These are phyloP conservation scores for Aspergillus ochraceoroseus DNA, from an alignment of 2,329 filamentous ascomycete species.

Conservation along the genomic window DNA sequence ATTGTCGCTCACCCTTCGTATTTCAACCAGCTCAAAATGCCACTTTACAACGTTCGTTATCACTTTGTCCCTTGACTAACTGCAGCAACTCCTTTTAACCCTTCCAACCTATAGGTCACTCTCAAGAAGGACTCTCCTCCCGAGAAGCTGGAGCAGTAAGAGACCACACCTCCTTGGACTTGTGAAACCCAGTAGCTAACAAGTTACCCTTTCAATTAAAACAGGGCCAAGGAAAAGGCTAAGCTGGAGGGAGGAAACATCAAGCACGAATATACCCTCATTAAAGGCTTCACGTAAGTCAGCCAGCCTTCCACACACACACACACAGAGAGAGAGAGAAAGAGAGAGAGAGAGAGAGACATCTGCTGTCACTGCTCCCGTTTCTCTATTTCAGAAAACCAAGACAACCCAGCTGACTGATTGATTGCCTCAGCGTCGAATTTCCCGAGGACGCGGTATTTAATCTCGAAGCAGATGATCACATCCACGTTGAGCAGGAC, in stretches of 20 bases:
- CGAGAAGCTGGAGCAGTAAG: conserved; percentile 64
- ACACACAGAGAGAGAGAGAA: no score
- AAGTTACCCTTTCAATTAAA: conserved; percentile 6
- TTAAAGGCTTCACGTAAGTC: conserved; percentile 87
- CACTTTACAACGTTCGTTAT: conserved; percentile 38
- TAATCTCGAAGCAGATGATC: conserved; percentile 57
- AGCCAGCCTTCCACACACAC: background rate
- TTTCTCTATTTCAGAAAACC: no score
- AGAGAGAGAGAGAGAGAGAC: no score
- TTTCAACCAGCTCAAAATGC: conserved; percentile 26
- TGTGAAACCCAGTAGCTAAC: conserved; percentile 14
- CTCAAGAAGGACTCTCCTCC: conserved; percentile 65
- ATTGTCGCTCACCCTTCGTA: background rate
- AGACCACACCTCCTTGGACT: background rate
- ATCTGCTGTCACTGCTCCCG: no score
- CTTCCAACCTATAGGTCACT: no score
- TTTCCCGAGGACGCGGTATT: conserved; percentile 63
- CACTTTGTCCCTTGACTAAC: no score
- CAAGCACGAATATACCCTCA: conserved; percentile 73
- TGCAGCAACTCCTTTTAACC: no score
- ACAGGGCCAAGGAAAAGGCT: conserved; percentile 71
- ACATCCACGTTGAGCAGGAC: conserved; percentile 77
- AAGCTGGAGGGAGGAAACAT: conserved; percentile 75
- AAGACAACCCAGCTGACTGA: no score
- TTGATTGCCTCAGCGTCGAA: conserved; percentile 59